Conservation (phyloP, 2,329 filamentous ascomycete genomes). For the Fusarium fujikuroi region DNA sequence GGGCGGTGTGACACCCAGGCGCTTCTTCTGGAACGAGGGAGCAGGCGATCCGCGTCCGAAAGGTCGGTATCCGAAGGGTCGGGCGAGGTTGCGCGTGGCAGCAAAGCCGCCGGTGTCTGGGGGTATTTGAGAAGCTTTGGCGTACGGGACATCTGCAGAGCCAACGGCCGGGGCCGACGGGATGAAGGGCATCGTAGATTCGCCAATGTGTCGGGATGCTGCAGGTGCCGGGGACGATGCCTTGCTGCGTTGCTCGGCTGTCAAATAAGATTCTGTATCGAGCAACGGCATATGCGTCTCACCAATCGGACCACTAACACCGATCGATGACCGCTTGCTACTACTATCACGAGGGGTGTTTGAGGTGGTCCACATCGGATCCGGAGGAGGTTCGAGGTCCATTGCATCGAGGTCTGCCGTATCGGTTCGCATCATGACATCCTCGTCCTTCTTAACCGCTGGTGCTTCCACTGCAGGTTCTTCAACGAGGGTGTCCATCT, state of each 20-base stretch:
- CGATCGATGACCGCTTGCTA: constrained; percentile 45
- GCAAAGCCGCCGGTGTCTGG: constrained; percentile 55
- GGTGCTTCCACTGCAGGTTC: constrained; percentile 32
- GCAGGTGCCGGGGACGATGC: constrained; percentile 30
- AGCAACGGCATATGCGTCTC: constrained; percentile 42
- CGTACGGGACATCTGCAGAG: constrained; percentile 36
- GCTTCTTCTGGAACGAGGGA: constrained; percentile 57
- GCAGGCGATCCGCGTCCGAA: constrained; percentile 50
- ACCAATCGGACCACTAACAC: constrained; percentile 40
- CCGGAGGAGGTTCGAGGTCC: constrained; percentile 53
- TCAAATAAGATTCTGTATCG: constrained; percentile 36
- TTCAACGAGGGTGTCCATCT: constrained; percentile 37
- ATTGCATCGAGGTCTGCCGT: constrained; percentile 56
- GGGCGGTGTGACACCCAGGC: constrained; percentile 74
- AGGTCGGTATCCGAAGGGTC: constrained; percentile 55
- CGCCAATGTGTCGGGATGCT: constrained; percentile 37
- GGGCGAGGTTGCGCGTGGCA: constrained; percentile 40
- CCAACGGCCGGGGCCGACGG: constrained; percentile 35
- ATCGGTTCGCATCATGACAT: constrained; percentile 50
- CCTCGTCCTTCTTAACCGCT: constrained; percentile 28
- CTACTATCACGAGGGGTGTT: constrained; percentile 41
- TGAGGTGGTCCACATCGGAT: constrained; percentile 56
- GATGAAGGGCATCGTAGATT: constrained; percentile 42
- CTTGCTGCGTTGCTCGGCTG: constrained; percentile 38
- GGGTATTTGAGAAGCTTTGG: constrained; percentile 49